phyloP scores from a whole-genome alignment of 1,284 basidiomycete species.

The Coniophora puteana region DNA sequence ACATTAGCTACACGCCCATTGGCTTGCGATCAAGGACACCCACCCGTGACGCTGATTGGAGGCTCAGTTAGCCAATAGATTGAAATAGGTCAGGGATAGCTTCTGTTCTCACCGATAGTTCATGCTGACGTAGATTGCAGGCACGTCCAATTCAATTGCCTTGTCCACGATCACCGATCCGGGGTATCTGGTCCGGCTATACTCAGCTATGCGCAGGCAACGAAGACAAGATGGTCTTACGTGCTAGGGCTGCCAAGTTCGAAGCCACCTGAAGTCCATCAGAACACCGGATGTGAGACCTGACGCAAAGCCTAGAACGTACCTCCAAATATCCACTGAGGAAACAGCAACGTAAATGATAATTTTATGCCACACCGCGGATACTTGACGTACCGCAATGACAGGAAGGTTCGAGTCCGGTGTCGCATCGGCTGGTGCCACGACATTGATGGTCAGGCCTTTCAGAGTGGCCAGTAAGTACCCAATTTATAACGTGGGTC shows the following conservation, averaged over 20 bases:
- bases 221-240: slow-evolving; percentile 24
- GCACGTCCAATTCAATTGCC: slow-evolving; percentile 42
- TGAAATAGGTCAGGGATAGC: no score
- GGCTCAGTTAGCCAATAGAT: no score
- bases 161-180: slow-evolving; percentile 41
- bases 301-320: no score
- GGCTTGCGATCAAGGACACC: neutral
- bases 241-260: slow-evolving; percentile 34
- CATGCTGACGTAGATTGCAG: slow-evolving; percentile 51
- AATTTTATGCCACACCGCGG: no score
- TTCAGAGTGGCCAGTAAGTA: neutral
- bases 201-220: neutral
- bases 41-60: neutral
- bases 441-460: slow-evolving; percentile 58
- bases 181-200: slow-evolving; percentile 20
- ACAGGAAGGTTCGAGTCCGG: slow-evolving; percentile 47
- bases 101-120: slow-evolving; percentile 42
- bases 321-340: slow-evolving; percentile 56
- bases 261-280: slow-evolving; percentile 43
- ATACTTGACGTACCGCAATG: slow-evolving; percentile 37
- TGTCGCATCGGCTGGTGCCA: slow-evolving; percentile 39
- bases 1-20: slow-evolving; percentile 9
- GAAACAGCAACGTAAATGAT: no score
- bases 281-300: no score
- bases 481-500: neutral